Percentiles rank a stretch among this genome's conserved stretches.
Conservation (phyloP, 2,329 filamentous ascomycete species). For the Didymellaceae sp. region DNA sequence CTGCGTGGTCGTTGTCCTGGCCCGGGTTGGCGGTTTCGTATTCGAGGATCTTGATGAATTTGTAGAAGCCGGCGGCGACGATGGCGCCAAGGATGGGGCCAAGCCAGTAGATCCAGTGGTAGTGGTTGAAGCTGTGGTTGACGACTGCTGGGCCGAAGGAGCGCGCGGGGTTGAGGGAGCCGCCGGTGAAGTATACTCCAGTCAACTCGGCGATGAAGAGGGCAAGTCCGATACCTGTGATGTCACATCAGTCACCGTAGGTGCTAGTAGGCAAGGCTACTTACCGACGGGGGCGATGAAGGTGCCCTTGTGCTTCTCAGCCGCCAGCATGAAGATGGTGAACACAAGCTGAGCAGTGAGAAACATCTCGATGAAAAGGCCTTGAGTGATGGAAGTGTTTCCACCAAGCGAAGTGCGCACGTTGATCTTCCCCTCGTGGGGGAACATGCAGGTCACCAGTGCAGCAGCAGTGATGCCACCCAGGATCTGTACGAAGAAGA, state of each 20-base stretch:
- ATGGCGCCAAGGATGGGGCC: conserved; percentile 51
- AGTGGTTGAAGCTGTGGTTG: conserved; percentile 42
- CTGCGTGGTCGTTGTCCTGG: conserved; percentile 30
- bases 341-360: conserved; percentile 40
- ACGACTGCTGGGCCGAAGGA: conserved; percentile 54
- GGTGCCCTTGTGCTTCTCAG: conserved; percentile 64
- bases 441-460: conserved; percentile 34
- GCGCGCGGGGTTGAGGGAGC: conserved; percentile 53
- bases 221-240: conserved; percentile 58
- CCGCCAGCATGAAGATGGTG: conserved; percentile 63
- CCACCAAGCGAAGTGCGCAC: conserved; percentile 24
- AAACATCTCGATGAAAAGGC: conserved; percentile 33
- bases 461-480: conserved; percentile 35
- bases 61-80: conserved; percentile 57
- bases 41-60: conserved; percentile 50
- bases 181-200: conserved; percentile 55
- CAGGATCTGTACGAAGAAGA: conserved; percentile 33
- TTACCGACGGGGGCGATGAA: conserved; percentile 68
- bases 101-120: conserved; percentile 52
- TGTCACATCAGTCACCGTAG: neutral
- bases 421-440: conserved; percentile 26
- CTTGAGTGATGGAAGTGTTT: conserved; percentile 23
- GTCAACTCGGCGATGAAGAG: conserved; percentile 63
- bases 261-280: neutral
- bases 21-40: conserved; percentile 43